Conservation (phyloP, 495 filamentous ascomycete species). For the Peziza echinospora region DNA sequence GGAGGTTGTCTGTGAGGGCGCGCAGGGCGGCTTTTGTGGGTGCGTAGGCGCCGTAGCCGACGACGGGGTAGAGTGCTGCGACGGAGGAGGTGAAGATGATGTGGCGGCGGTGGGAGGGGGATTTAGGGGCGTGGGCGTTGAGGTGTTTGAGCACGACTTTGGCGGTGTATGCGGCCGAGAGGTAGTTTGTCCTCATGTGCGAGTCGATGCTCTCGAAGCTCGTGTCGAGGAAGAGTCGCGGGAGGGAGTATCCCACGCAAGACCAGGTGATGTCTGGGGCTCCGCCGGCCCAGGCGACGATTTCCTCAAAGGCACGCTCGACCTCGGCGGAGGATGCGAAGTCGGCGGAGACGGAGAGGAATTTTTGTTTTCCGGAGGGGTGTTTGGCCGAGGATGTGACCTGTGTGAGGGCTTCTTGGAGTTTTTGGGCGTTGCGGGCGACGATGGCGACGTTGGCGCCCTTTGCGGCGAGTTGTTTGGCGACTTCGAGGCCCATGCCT, state of each 20-base stretch:
- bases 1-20: slow-evolving; percentile 57
- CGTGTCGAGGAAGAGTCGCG: slow-evolving; percentile 58
- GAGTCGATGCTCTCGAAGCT: slow-evolving; percentile 37
- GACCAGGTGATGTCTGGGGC: slow-evolving; percentile 81
- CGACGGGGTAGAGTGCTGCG: slow-evolving; percentile 49
- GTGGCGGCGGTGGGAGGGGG: slow-evolving; percentile 30
- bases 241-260: slow-evolving; percentile 58
- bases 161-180: slow-evolving; percentile 68
- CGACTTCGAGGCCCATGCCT: slow-evolving; percentile 65
- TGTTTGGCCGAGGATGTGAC: slow-evolving; percentile 42
- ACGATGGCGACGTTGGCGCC: slow-evolving; percentile 77
- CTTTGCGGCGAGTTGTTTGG: slow-evolving; percentile 49
- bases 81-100: slow-evolving; percentile 73
- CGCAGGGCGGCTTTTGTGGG: slow-evolving; percentile 74
- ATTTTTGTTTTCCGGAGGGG: slow-evolving; percentile 41
- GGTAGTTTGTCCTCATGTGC: slow-evolving; percentile 88
- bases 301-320: slow-evolving; percentile 43
- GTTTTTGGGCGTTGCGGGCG: slow-evolving; percentile 51
- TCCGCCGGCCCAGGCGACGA: slow-evolving; percentile 52
- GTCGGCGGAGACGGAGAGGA: slow-evolving; percentile 70
- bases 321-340: slow-evolving; percentile 47
- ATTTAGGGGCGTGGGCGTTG: slow-evolving; percentile 21
- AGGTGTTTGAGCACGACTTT: slow-evolving; percentile 36
- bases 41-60: slow-evolving; percentile 71
- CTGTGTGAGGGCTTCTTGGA: slow-evolving; percentile 45